A percentile compares a stretch with the other conserved stretches of the same genome.
phyloP scores from a whole-genome alignment of 177 flowering plant genomes.

The Tripterygium wilfordii region DNA sequence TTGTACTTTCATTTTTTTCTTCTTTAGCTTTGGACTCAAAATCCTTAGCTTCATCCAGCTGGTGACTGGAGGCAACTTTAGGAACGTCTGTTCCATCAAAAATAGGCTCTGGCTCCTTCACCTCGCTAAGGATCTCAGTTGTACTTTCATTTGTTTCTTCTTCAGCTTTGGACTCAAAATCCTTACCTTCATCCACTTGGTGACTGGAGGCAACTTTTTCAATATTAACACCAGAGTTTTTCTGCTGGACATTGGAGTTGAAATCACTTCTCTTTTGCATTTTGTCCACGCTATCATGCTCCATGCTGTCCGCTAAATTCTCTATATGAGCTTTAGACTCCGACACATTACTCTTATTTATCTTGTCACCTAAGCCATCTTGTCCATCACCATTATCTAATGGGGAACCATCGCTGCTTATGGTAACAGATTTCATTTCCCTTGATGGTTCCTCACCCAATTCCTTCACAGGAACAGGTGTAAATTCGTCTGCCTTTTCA shows the following conservation, averaged over 20 bases:
- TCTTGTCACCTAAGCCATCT: slow-evolving; percentile 9
- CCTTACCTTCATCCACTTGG: slow-evolving; percentile 1
- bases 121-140: slow-evolving; percentile 31
- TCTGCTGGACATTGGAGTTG: slow-evolving; percentile 6
- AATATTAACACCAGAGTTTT: too few species aligned
- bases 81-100: slow-evolving; percentile 72
- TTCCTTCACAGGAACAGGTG: slow-evolving; percentile 9
- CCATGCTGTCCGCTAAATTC: slow-evolving; percentile 5
- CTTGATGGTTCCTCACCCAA: slow-evolving; percentile 12
- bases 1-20: slow-evolving; percentile 13
- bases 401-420: slow-evolving; percentile 10
- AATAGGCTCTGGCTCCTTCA: slow-evolving; percentile 43
- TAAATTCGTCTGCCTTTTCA: slow-evolving; percentile 16
- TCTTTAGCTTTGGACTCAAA: slow-evolving; percentile 22
- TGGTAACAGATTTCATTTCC: slow-evolving; percentile 15
- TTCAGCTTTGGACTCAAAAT: slow-evolving; percentile 4
- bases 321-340: slow-evolving; percentile 10
- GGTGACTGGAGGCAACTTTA: slow-evolving; percentile 11
- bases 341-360: slow-evolving; percentile 6
- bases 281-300: slow-evolving; percentile 7
- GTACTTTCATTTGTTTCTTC: slow-evolving; percentile 3
- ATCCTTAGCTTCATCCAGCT: slow-evolving; percentile 9
- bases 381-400: slow-evolving; percentile 5
- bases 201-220: slow-evolving; percentile 9
- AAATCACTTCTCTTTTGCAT: slow-evolving; percentile 6